A percentile compares a stretch with the other conserved stretches of the same genome.
Evolutionary conservation across 1,284 basidiomycete genomes (phyloP).

Genomic region (Neonothopanus nambi): DNA sequence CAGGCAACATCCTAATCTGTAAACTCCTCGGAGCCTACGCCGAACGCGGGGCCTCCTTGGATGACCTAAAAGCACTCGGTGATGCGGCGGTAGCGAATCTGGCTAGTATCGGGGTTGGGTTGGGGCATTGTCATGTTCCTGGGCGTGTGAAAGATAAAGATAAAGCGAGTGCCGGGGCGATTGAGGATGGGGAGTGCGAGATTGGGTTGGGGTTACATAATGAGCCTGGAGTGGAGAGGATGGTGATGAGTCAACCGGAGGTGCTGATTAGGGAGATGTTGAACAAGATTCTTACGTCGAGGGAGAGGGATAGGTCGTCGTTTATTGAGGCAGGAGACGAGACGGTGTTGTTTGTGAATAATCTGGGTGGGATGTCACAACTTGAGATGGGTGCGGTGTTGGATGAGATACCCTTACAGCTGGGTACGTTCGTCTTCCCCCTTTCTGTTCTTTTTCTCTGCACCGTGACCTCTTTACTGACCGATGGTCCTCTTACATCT

Average conservation of each 20-base stretch:
- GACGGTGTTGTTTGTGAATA: conserved; percentile 51
- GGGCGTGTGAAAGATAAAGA: conserved; percentile 35
- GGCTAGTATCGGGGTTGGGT: conserved; percentile 51
- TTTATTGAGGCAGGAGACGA: conserved; percentile 27
- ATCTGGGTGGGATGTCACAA: conserved; percentile 54
- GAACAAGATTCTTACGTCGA: conserved; percentile 24
- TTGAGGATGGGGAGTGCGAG: conserved; percentile 40
- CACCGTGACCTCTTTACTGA: neutral
- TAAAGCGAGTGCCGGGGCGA: conserved; percentile 23
- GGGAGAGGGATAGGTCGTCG: neutral
- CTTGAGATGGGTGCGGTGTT: conserved; percentile 54
- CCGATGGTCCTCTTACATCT: no score
- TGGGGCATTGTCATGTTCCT: conserved; percentile 60
- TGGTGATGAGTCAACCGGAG: conserved; percentile 29
- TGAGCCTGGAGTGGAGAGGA: conserved; percentile 50
- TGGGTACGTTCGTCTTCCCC: conserved; percentile 32
- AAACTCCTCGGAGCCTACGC: conserved; percentile 65
- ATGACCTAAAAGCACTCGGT: conserved; percentile 49
- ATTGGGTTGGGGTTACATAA: conserved; percentile 60
- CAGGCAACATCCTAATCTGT: conserved; percentile 68
- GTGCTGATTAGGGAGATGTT: conserved; percentile 42
- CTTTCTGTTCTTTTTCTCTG: neutral
- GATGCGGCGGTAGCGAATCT: conserved; percentile 44
- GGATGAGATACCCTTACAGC: conserved; percentile 39
- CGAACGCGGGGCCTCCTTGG: conserved; percentile 45